Evolutionary conservation across 306 rosid genomes (phyloP), one percentile per base, ranked within the genome.

Genomic region (Corylus avellana): DNA sequence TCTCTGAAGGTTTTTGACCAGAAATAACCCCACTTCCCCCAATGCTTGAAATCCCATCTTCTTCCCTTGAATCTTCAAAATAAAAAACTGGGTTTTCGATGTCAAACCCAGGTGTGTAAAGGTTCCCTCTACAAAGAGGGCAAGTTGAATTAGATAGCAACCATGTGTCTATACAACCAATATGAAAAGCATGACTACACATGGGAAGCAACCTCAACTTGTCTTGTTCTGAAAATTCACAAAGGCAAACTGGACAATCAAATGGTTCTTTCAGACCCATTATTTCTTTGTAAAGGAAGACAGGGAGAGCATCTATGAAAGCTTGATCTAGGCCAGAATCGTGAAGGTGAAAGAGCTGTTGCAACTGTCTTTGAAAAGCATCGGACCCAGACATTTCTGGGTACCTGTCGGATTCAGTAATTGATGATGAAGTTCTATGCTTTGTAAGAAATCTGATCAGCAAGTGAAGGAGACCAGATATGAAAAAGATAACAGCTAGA

Each of bases 311-410:
- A 73, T 94, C 98, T 12, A 91, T 89, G 70, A 90, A 92, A 78
- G 93, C 90, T 79, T 94, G 98, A 80, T 94, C 98, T 67, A 94
- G 73, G 49, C 98, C 98, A 8, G 97, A 94, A 83, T 94, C 98
- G 70, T 94, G 98, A 67, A 94, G 97, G 27, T 92, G 91, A 83
- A 94, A 94, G 71, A 94, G 93, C 44, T 94, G 97, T n/a, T 94
- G 98, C 7, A 94, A 72, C 70, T 94, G 98, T 67, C 98, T 91
- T 75, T 83, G 97, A 77, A 85, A 84, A 55, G 92, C 82, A 86
- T 83, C 92, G 51, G 96, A 79, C 57, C 84, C 92, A 13, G 97
- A 85, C 80, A 86, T 77, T 46, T 92, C 93, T 35, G 88, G 93
- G 81, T 86, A 80, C 80, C 92, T 85, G 59, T 88, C 87, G 74